Base-by-base conservation (phyloP, 2,329 filamentous ascomycete species). In the Periglandula ipomoeae region DNA sequence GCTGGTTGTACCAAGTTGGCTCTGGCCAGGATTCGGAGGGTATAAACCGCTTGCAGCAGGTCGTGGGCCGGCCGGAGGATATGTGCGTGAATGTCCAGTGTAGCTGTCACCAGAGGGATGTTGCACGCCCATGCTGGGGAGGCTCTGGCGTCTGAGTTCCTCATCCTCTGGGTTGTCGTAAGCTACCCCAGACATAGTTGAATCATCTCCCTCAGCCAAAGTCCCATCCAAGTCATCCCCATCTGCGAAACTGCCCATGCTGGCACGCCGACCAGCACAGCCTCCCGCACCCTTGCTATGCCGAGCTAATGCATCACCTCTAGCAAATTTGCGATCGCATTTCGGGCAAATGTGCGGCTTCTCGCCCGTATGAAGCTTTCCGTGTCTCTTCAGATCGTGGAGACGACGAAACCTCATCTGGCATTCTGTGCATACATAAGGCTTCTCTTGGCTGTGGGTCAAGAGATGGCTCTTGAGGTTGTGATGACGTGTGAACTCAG, bases 371-470 rank as follows among this genome's bases (percentile, higher is more conserved):
- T 98, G 93, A 20, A 98, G 78, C 69, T 98, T 98, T 55, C 86
- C 89, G 65, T 98, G 93, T 37, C 93, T 82, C 71, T 98, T 98
- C 56, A 98, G 70, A 61, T 98, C 93, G 63, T 98, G 93, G 46
- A 97, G 74, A 54, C 93, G 82, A 48, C 93, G 81, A 67, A 98
- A 98, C 46, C 91, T 83, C 66, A 93, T 87, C 58, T 91, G 81
- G 65, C 93, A 98, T n/a, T 87, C 89, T 53, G 88, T 84, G 63
- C 93, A 98, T 24, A 93, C 81, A 62, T 93, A 98, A 0, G 93
- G 93, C 68, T 98, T 98, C 67, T 98, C 93, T 73, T 98, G 91
- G 60, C 90, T 96, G 67, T 97, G 93, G 0, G 93, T 97, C 63
- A 98, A 79, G 50, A 98, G 78, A 70, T 98, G 93, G 58, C 89